These are phyloP conservation scores for Patellaria atrata DNA, from an alignment of 495 filamentous ascomycete species.

Conservation along the genomic window DNA sequence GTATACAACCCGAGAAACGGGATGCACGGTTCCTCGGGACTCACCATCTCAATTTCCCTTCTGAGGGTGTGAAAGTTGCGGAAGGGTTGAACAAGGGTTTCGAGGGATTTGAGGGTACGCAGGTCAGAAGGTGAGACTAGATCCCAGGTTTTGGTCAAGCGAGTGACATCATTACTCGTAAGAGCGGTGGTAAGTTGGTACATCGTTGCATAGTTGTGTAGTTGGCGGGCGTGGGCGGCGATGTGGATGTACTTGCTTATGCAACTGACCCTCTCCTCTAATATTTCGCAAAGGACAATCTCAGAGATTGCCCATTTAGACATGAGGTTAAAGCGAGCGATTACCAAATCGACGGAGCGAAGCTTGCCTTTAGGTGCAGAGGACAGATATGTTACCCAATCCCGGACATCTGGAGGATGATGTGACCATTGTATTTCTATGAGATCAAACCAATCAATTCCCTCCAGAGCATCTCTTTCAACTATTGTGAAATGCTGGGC, in stretches of 20 bases:
- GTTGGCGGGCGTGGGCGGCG: conserved; percentile 64
- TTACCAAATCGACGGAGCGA: conserved; percentile 95
- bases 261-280: conserved; percentile 68
- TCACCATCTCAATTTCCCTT: conserved; percentile 76
- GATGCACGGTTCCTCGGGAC: conserved; percentile 73
- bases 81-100: conserved; percentile 70
- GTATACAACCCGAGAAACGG: conserved; percentile 82
- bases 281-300: conserved; percentile 66
- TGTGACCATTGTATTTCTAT: conserved; percentile 88
- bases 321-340: conserved; percentile 92
- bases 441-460: conserved; percentile 95
- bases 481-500: conserved; percentile 93
- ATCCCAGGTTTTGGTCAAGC: conserved; percentile 69
- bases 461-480: conserved; percentile 89
- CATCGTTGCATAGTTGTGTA: conserved; percentile 95
- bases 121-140: conserved; percentile 57
- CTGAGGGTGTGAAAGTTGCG: conserved; percentile 84
- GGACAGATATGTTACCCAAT: conserved; percentile 92
- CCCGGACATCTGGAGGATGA: conserved; percentile 46
- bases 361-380: conserved; percentile 66
- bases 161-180: conserved; percentile 62
- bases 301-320: conserved; percentile 96
- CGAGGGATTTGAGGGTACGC: conserved; percentile 62
- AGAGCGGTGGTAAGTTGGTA: conserved; percentile 86
- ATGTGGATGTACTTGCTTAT: conserved; percentile 90